Conservation (phyloP, 1,284 basidiomycete genomes). For the Melanopsichium pennsylvanicum region DNA sequence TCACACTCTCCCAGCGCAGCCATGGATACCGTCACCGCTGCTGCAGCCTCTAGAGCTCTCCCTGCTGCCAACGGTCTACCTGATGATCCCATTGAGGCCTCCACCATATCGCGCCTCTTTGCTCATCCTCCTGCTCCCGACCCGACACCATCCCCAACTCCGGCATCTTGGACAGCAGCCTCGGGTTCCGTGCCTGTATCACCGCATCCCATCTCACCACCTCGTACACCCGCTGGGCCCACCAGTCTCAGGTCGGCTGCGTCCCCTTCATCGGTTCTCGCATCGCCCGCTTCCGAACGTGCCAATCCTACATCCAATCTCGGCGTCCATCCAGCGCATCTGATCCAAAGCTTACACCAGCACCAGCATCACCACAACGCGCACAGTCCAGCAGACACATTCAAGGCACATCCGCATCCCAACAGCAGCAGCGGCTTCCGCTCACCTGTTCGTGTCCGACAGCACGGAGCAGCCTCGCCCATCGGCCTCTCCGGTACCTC, state of each 20-base stretch:
- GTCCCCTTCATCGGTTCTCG: slow-evolving; percentile 12
- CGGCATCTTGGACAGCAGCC: slow-evolving; percentile 3
- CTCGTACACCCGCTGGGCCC: slow-evolving; percentile 25
- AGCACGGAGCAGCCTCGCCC: slow-evolving; percentile 30
- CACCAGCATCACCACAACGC: slow-evolving; percentile 24
- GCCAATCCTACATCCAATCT: slow-evolving; percentile 19
- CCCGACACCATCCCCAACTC: slow-evolving; percentile 6
- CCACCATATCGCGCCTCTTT: slow-evolving; percentile 54
- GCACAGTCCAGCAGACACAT: slow-evolving; percentile 4
- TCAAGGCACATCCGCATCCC: background rate
- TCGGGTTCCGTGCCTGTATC: slow-evolving; percentile 32
- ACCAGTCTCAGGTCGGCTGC: slow-evolving; percentile 17
- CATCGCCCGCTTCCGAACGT: slow-evolving; percentile 27
- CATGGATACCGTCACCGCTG: slow-evolving; percentile 28
- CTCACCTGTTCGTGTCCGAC: slow-evolving; percentile 22
- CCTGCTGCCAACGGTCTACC: slow-evolving; percentile 61
- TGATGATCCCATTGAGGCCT: slow-evolving; percentile 55
- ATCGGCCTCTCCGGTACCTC: slow-evolving; percentile 19
- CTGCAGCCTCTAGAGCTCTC: slow-evolving; percentile 29
- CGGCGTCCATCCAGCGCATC: slow-evolving; percentile 17
- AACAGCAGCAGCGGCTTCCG: slow-evolving; percentile 24
- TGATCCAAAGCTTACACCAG: slow-evolving; percentile 29
- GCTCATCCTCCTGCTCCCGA: slow-evolving; percentile 54
- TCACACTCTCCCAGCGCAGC: slow-evolving; percentile 15
- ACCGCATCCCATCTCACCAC: slow-evolving; percentile 29